Evolutionary conservation across 768 basidiomycete species (phyloP).

Genomic region (Hydnomerulius pinastri): DNA sequence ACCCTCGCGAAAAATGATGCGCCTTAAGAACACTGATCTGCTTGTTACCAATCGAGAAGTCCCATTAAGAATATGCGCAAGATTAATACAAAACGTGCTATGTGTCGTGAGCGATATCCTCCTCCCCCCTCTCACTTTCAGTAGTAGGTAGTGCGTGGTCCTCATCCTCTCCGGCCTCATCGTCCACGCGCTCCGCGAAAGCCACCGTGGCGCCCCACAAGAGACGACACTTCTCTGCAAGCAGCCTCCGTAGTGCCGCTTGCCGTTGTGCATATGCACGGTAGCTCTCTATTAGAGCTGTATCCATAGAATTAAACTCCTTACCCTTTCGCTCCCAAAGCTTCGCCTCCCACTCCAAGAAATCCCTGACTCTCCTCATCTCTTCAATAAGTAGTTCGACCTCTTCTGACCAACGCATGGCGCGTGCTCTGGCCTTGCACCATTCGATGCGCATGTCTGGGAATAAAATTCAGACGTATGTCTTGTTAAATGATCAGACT

Average conservation of each 20-base stretch:
- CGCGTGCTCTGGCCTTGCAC: conserved; percentile 4
- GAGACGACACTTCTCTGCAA: background rate
- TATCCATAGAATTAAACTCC: background rate
- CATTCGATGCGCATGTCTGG: conserved; percentile 3
- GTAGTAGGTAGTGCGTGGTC: no score
- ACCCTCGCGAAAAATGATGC: no score
- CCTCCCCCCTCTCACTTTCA: no score
- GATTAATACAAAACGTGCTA: no score
- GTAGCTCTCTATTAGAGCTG: background rate
- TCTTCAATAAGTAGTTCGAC: conserved; percentile 1
- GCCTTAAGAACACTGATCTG: no score
- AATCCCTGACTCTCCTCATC: background rate
- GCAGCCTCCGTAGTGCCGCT: background rate
- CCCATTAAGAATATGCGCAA: no score
- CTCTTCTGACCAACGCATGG: conserved; percentile 4
- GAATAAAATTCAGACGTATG: no score
- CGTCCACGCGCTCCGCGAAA: no score
- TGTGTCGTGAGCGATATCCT: no score
- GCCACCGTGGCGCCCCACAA: background rate
- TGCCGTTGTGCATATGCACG: conserved; percentile 9
- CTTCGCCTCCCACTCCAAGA: conserved; percentile 6
- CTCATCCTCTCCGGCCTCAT: no score
- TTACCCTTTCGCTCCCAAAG: conserved; percentile 15
- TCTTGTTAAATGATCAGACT: background rate
- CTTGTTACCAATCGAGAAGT: no score